These are phyloP conservation scores for Limnanthes douglasii DNA, from an alignment of 345 rosid genomes.

Conservation along the genomic window DNA sequence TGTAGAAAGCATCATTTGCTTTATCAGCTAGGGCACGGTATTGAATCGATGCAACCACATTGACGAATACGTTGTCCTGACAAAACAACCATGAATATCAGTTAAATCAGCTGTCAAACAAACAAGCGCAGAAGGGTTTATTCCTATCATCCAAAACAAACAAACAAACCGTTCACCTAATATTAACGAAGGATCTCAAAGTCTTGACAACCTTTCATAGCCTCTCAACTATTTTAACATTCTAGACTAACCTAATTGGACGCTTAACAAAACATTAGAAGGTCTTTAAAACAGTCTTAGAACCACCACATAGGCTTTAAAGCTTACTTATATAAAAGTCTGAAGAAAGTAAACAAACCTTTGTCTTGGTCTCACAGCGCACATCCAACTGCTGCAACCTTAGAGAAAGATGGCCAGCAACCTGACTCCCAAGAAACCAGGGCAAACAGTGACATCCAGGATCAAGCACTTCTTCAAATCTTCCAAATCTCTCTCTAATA, in stretches of 20 bases:
- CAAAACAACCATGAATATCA: not conserved
- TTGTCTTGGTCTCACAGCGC: constrained; percentile 55
- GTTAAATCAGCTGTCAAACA: not conserved
- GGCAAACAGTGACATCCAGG: constrained; percentile 62
- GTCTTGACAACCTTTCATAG: too few relatives aligned
- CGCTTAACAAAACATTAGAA: not conserved
- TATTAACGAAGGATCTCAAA: too few relatives aligned
- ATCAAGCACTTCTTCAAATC: constrained; percentile 39
- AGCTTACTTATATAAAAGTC: not conserved
- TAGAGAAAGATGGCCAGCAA: constrained; percentile 37
- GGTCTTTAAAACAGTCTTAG: not conserved
- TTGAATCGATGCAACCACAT: constrained; percentile 38
- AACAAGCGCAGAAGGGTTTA: not conserved
- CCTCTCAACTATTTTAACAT: too few relatives aligned
- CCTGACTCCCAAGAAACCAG: constrained; percentile 38
- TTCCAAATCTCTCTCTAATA: constrained; percentile 40
- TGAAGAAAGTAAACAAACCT: constrained; percentile 16
- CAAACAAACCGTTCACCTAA: too few relatives aligned
- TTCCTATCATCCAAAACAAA: too few relatives aligned
- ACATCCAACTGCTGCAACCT: constrained; percentile 53
- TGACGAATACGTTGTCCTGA: constrained; percentile 48
- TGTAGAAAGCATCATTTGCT: constrained; percentile 41
- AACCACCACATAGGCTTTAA: too few relatives aligned
- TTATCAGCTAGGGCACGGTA: constrained; percentile 30
- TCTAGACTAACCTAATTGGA: too few relatives aligned